Evolutionary conservation across 345 rosid species (phyloP).

Genomic region (Abelmoschus esculentus): DNA sequence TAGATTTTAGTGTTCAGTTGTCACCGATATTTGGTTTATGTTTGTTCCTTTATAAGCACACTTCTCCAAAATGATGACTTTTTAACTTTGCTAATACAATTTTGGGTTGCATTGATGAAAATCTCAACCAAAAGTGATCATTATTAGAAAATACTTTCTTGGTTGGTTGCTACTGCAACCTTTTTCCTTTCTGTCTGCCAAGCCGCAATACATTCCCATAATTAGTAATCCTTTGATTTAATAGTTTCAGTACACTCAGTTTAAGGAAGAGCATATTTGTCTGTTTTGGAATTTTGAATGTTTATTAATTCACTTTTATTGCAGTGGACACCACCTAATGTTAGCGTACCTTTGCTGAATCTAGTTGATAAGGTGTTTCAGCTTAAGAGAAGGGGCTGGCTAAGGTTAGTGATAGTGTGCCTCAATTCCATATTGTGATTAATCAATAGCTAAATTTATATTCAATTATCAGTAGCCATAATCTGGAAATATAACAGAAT

Average conservation of each 20-base stretch:
- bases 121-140: conserved; percentile 1
- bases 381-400: conserved; percentile 96
- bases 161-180: background rate
- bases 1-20: background rate
- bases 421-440: background rate
- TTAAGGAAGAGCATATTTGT: background rate
- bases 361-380: too few species aligned
- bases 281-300: background rate
- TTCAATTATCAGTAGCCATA: background rate
- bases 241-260: background rate
- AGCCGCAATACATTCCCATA: too few species aligned
- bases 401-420: conserved; percentile 49
- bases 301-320: background rate
- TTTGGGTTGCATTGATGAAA: background rate
- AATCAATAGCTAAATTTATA: background rate
- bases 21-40: background rate
- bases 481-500: background rate
- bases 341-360: conserved; percentile 88
- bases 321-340: conserved; percentile 64
- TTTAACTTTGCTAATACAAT: background rate
- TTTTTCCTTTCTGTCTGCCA: background rate
- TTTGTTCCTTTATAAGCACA: conserved; percentile 6
- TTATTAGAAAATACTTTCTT: background rate
- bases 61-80: background rate
- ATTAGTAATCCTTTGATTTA: too few species aligned